Conservation (phyloP, 345 rosid species). For the Psidium friedrichsthalianum region DNA sequence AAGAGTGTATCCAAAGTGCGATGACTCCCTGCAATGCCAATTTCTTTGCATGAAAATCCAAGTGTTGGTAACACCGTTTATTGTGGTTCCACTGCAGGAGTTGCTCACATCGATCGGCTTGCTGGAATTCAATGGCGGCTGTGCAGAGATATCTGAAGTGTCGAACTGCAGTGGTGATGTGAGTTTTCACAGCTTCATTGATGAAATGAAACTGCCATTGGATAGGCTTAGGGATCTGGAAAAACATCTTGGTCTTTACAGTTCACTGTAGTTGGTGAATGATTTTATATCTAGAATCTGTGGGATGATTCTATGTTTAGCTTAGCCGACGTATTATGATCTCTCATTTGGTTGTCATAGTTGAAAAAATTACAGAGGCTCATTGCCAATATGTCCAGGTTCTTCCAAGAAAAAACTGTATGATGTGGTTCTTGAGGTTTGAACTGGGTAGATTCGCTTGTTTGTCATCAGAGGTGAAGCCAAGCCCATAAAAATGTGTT, state of each 20-base stretch:
- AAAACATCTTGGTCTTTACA: not conserved
- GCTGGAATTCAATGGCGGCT: slow-evolving; percentile 59
- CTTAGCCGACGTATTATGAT: not conserved
- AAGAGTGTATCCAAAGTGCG: not conserved
- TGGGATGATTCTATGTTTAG: not conserved
- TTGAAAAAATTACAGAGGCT: not conserved
- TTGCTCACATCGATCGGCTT: slow-evolving; percentile 50
- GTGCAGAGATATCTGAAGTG: slow-evolving; percentile 64
- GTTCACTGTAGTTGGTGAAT: not conserved
- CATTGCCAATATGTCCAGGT: not conserved
- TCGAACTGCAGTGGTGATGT: slow-evolving; percentile 77
- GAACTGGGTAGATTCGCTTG: not conserved
- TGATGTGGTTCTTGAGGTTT: not conserved
- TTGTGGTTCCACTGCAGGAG: slow-evolving; percentile 32
- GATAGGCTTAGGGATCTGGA: not conserved
- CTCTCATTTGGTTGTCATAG: not conserved
- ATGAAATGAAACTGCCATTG: not conserved
- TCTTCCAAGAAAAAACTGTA: not conserved
- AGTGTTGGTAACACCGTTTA: not conserved
- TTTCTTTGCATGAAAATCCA: not conserved
- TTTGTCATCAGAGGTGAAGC: not conserved
- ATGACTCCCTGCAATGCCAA: not conserved
- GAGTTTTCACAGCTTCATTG: slow-evolving; percentile 8
- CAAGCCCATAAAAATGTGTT: not conserved
- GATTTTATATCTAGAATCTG: not conserved